Conservation (phyloP, 768 basidiomycete species). For the Lentinula sp. region DNA sequence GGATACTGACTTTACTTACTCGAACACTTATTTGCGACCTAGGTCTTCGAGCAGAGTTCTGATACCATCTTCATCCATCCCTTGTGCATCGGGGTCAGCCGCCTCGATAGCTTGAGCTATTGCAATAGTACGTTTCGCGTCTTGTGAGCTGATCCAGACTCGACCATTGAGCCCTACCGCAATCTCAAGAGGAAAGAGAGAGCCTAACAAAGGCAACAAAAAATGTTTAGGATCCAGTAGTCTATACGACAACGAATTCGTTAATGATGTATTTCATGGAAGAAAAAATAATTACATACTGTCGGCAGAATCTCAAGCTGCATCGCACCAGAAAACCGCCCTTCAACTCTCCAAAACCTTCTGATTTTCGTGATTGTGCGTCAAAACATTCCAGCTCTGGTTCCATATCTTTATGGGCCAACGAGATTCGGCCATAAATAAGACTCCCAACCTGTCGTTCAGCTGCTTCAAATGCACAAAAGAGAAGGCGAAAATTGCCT, state of each 20-base stretch:
- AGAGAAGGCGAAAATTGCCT: conserved; percentile 37
- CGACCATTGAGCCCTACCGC: conserved; percentile 91
- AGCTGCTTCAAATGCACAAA: not conserved
- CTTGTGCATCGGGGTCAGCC: conserved; percentile 69
- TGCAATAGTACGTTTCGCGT: conserved; percentile 68
- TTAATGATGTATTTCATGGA: not conserved
- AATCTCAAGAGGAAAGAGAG: conserved; percentile 78
- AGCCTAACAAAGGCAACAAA: conserved; percentile 74
- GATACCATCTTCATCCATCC: conserved; percentile 47
- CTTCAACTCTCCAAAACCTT: conserved; percentile 91
- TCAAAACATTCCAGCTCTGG: conserved; percentile 97
- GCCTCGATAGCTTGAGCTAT: conserved; percentile 75
- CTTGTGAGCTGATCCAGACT: conserved; percentile 81
- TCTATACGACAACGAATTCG: conserved; percentile 20
- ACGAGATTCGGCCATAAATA: conserved; percentile 86
- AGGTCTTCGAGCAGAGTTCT: conserved; percentile 41
- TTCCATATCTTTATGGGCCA: conserved; percentile 97
- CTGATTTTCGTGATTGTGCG: conserved; percentile 85
- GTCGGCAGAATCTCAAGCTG: conserved; percentile 80
- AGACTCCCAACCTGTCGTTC: conserved; percentile 73
- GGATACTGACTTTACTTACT: not conserved
- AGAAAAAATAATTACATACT: conserved; percentile 42
- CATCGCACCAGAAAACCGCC: conserved; percentile 80
- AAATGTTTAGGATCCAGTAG: conserved; percentile 79
- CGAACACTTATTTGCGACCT: not conserved